Evolutionary conservation across 305 asterid species (phyloP), one percentile per base, ranked within the genome.

Genomic region (Fraxinus xanthoxyloides): DNA sequence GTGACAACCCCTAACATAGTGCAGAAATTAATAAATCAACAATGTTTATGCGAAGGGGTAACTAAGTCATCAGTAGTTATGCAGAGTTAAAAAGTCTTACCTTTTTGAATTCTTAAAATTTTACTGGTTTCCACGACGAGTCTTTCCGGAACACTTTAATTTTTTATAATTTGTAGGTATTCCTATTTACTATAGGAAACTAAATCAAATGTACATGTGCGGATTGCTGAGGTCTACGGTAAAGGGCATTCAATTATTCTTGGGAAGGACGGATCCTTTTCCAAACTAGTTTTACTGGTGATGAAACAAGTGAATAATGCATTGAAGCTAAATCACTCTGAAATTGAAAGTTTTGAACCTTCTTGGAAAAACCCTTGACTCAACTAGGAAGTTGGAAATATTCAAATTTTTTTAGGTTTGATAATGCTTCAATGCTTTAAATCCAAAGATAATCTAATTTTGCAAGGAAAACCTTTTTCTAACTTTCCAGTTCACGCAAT

Each of bases 11-110:
- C 69, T 56, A 40, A 67, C 26, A 81, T 32, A 69, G 36, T 78
- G 81, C 46, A 79, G 38, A 76, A 85, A 65, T 61, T 46, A 76
- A 40, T 82, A 43, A 46, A 77, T 79, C 36, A 34, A 73, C 65
- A 72, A 56, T 70, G 38, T 24, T 73, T 32, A 70, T 70, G 75
- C 7, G n/a, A 67, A 67, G 31, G 74, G 69, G 38, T 67, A 26
- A 70, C 75, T 31, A 70, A 46, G 19, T 70, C 24, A 31, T 30
- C 32, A 65, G n/a, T 65, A 65, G 34, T 65, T 26, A 65, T 12
- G 19, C 72, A 65, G 7, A 79, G 13, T 56, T 34, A 12, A 30
- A 56, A 38, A 73, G 54, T 38, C 38, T 77, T 26, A 34, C 36
- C 38, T 7, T 26, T 51, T 26, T 54, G 72, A 73, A 48, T 48